Evolutionary conservation across 306 rosid genomes (phyloP), one percentile per base, ranked within the genome.

Genomic region (Potentilla sterilis): DNA sequence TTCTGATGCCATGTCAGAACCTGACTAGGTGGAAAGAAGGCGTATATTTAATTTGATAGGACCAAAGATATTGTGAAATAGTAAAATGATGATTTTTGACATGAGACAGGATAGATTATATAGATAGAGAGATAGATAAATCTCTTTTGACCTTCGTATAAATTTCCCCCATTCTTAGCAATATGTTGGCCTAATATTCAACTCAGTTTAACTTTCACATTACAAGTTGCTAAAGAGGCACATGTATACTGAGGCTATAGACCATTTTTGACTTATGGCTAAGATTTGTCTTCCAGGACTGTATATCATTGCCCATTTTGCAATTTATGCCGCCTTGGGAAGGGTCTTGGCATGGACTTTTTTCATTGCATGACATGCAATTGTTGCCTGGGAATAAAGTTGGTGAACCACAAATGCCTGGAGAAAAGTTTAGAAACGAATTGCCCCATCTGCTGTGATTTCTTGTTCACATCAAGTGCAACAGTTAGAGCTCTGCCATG

Each of bases 301-400:
- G 96, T 96, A 47, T 96, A 96, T 81, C 99, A 96, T 76, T 96
- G 99, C 92, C 99, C 99, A 22, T 96, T 83, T 88, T 96, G 99
- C 91, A 96, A 96, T 80, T 83, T 96, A 75, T 96, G 99, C 89
- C 99, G 98, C 66, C 88, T 96, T 71, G 99, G 99, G 71, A 89
- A 75, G 80, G 99, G 99, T 62, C 99, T 96, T 79, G 99, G 99
- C 46, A 80, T 86, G 78, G 99, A 96, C 81, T 96, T 75, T 79
- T 92, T 92, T 83, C 99, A 96, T 79, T 96, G 99, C 82, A 96
- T 96, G 99, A 90, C 88, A 21, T 96, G 99, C 87, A 96, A 96
- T 81, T 96, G 99, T 83, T 96, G 99, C 81, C 78, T 96, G 79
- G 99, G 98, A 66, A 88, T 96, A 72, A 92, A 89, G 84, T 84